Evolutionary conservation across 2,329 filamentous ascomycete genomes (phyloP), one percentile per base, ranked within the genome.

Genomic region (Cercospora canescens): DNA sequence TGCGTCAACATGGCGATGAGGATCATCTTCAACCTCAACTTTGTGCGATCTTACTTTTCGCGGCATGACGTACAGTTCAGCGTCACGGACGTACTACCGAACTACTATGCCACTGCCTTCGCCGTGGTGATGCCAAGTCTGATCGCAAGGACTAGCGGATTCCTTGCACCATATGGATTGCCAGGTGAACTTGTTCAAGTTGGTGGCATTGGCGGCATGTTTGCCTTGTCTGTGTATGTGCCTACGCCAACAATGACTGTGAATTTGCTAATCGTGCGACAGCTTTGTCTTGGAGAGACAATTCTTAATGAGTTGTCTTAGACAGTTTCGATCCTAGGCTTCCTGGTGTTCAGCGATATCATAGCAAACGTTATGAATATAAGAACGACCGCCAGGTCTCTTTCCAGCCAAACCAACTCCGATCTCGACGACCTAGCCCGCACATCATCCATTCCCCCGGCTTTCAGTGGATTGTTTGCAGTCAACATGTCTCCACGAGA

Each of bases 1-100:
- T 89, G 87, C 54, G 87, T 97, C 72, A 98, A 97, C 76, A 97
- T 99, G 94, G 80, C 81, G 0, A 87, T 94, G 73, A 87, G 95
- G 67, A 96, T 96, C 64, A 67, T 87, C 7, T 99, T 93, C 92
- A 95, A 93, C 74, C 79, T 81, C 18, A 75, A 77, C 52, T 99
- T 97, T 75, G 91, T 97, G 64, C 80, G 77, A 35, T 71, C 77
- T 0, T 96, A 89, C 76, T 89, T 96, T 67, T 72, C 64, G 5
- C 75, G 75, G 16, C 80, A 85, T 50, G 82, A 80, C 8, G 60
- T 75, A 45, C 71, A 71, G 28, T 78, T 65, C 62, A 69, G 2
- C 32, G 28, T 73, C 7, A 16, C 58, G 37, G 70, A 73, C 16
- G 62, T 76, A 2, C 32, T 79, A 63, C 79, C 79, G 8, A 77